Conservation (phyloP, 495 filamentous ascomycete genomes). For the Tirmania nivea region DNA sequence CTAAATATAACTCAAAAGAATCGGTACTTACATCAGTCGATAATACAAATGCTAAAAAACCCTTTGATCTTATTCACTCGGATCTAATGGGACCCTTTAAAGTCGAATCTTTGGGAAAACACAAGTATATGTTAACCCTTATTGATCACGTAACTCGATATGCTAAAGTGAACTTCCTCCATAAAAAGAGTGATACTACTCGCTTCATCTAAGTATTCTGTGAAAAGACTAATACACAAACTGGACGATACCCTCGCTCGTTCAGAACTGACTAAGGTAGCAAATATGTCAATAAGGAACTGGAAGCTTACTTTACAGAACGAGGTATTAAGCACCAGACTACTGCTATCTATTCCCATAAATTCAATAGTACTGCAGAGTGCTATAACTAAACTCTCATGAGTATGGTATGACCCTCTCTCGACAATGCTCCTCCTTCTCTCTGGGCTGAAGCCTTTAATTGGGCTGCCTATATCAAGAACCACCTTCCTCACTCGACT, state of each 20-base stretch:
- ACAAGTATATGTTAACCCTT: background rate
- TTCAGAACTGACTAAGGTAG: too few species aligned
- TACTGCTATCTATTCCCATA: too few species aligned
- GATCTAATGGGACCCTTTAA: background rate
- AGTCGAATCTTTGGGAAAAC: background rate
- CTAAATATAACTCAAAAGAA: background rate
- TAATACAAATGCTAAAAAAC: background rate
- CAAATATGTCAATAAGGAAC: background rate
- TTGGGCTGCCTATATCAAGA: too few species aligned
- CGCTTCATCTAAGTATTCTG: background rate
- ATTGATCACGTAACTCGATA: background rate
- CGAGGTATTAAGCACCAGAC: too few species aligned
- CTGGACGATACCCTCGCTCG: too few species aligned
- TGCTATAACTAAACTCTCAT: background rate
- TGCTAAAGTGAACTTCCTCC: too few species aligned
- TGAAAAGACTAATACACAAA: background rate
- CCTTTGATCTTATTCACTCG: background rate
- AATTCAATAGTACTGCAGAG: too few species aligned
- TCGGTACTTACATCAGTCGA: background rate
- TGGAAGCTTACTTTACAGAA: background rate
- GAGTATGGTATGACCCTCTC: background rate
- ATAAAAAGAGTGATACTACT: background rate
- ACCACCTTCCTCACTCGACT: too few species aligned
- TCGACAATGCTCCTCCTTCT: background rate
- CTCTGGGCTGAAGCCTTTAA: too few species aligned